These are phyloP conservation scores for Paraurostyla sp. DNA, from an alignment of 73 alveolate genomes.

Conservation along the genomic window DNA sequence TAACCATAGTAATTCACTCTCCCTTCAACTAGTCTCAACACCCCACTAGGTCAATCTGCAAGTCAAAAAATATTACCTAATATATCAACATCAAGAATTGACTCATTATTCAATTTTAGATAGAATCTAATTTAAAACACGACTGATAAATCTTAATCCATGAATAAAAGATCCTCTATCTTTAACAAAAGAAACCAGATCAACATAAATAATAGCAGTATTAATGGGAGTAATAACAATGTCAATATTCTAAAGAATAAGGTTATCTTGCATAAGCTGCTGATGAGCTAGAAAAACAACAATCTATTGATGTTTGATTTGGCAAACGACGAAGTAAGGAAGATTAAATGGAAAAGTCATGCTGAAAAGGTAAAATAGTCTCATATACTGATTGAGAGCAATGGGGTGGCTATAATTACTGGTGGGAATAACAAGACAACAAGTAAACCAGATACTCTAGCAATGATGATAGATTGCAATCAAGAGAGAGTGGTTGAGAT, in stretches of 20 bases:
- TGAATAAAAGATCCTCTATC: not conserved
- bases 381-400: not conserved
- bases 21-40: not conserved
- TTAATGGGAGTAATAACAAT: too few species aligned
- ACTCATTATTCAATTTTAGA: not conserved
- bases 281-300: not conserved
- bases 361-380: not conserved
- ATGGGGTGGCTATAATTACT: slow-evolving; percentile 3
- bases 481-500: slow-evolving; percentile 20
- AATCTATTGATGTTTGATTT: slow-evolving; percentile 4
- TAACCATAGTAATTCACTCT: not conserved
- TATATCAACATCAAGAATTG: not conserved
- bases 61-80: not conserved
- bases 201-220: not conserved
- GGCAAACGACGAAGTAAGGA: slow-evolving; percentile 12
- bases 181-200: not conserved
- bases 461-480: not conserved
- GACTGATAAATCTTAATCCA: not conserved
- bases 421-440: not conserved
- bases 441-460: not conserved
- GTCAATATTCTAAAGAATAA: not conserved
- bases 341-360: not conserved
- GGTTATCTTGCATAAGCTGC: not conserved
- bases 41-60: not conserved
- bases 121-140: not conserved